Percentiles rank a stretch among this genome's conserved stretches.
Evolutionary conservation across 176 grass and related monocot genomes (phyloP).

Genomic region (bread wheat (Triticum aestivum)): DNA sequence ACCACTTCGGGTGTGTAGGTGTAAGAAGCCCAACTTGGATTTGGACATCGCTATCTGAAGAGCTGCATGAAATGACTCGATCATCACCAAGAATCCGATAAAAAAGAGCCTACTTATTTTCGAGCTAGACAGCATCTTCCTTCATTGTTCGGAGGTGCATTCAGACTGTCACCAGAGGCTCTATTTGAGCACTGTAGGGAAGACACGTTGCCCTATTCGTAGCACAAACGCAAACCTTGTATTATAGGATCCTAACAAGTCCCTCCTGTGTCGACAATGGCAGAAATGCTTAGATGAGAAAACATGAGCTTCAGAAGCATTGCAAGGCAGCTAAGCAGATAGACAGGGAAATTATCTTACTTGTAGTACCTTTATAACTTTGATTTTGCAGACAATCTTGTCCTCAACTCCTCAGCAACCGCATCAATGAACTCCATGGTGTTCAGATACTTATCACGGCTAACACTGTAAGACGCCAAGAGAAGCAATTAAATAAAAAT

Average conservation of each 20-base stretch:
- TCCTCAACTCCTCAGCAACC: slow-evolving; percentile 47
- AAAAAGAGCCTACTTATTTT: background rate
- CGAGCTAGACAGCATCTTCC: background rate
- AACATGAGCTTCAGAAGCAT: slow-evolving; percentile 4
- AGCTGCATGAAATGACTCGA: background rate
- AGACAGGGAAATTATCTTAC: background rate
- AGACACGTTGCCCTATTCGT: background rate
- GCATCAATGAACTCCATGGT: slow-evolving; percentile 64
- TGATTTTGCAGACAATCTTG: slow-evolving; percentile 43
- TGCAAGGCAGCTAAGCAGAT: background rate
- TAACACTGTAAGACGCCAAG: slow-evolving; percentile 40
- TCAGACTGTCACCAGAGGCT: background rate
- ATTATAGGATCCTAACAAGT: background rate
- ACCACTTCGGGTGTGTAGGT: background rate
- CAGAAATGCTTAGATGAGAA: background rate
- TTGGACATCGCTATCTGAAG: background rate
- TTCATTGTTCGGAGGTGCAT: background rate
- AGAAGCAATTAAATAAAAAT: slow-evolving; percentile 3
- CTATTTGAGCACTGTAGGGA: background rate
- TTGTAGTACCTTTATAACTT: slow-evolving; percentile 41
- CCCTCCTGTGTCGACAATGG: background rate
- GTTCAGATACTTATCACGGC: slow-evolving; percentile 48
- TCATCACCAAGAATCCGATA: background rate
- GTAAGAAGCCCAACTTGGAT: background rate
- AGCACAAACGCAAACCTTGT: background rate